Evolutionary conservation across 2,329 filamentous ascomycete genomes (phyloP).

Genomic region (Fulvia fulva): DNA sequence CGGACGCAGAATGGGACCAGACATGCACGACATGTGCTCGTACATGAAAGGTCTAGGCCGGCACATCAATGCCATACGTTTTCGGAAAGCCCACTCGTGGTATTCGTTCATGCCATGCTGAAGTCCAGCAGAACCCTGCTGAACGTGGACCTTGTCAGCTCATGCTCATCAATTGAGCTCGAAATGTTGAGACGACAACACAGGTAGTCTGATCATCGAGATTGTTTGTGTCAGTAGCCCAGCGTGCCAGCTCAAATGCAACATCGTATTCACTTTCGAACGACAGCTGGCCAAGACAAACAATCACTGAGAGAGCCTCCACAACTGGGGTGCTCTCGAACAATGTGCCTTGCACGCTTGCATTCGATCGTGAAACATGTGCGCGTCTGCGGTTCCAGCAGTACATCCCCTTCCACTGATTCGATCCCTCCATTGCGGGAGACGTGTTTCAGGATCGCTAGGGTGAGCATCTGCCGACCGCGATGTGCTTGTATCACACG

Average conservation of each 20-base stretch:
- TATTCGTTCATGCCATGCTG: background rate
- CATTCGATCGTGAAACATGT: background rate
- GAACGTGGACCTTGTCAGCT: background rate
- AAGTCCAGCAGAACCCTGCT: background rate
- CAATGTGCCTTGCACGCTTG: background rate
- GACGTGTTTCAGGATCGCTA: background rate
- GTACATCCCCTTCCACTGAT: background rate
- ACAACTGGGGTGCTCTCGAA: background rate
- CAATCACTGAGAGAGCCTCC: background rate
- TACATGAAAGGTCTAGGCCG: background rate
- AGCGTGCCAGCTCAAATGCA: no score
- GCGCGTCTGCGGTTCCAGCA: background rate
- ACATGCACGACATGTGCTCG: background rate
- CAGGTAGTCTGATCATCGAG: no score
- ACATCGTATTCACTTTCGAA: no score
- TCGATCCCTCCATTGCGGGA: background rate
- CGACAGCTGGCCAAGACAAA: no score
- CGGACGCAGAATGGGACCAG: background rate
- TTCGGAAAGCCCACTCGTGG: background rate
- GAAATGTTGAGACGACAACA: no score
- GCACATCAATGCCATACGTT: background rate
- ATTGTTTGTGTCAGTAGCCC: no score
- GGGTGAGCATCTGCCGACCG: conserved; percentile 1
- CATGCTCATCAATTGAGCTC: background rate
- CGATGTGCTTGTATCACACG: background rate